Percentiles rank a stretch among this genome's conserved stretches.
These are phyloP conservation scores for Fusarium sp. DNA, from an alignment of 2,329 filamentous ascomycete genomes.

Conservation along the genomic window DNA sequence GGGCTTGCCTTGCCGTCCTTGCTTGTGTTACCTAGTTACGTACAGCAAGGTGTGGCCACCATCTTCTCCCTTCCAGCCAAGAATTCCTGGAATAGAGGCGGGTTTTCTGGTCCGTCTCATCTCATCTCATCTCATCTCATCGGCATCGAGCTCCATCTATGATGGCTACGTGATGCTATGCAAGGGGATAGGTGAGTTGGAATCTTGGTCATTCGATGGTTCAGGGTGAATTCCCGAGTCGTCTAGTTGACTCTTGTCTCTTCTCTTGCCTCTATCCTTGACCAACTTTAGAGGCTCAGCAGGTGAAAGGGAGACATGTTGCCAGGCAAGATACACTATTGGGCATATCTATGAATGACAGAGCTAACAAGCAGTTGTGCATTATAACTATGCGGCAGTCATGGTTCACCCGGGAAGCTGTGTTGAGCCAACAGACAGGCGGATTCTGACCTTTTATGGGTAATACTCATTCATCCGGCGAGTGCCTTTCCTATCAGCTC, in stretches of 20 bases:
- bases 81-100: conserved; percentile 8
- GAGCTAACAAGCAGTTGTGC: not conserved
- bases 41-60: not conserved
- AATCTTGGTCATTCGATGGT: not conserved
- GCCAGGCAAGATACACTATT: not conserved
- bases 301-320: not conserved
- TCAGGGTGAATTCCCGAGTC: not conserved
- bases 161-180: conserved; percentile 11
- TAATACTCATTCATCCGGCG: conserved; percentile 30
- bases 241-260: not conserved
- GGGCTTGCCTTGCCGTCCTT: conserved; percentile 11
- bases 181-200: conserved; percentile 6
- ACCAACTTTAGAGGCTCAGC: not conserved
- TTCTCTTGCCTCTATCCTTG: not conserved
- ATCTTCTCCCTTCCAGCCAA: conserved; percentile 1
- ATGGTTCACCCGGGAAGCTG: not conserved
- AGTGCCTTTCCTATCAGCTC: conserved; percentile 70
- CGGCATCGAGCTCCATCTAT: not conserved
- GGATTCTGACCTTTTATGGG: not conserved
- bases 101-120: not conserved
- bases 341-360: not conserved
- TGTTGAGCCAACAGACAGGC: not conserved
- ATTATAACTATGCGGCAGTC: not conserved
- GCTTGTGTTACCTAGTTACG: not conserved
- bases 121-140: not conserved